Evolutionary conservation across 768 basidiomycete species (phyloP).

Genomic region (Pilatotrama ljubarskyi): DNA sequence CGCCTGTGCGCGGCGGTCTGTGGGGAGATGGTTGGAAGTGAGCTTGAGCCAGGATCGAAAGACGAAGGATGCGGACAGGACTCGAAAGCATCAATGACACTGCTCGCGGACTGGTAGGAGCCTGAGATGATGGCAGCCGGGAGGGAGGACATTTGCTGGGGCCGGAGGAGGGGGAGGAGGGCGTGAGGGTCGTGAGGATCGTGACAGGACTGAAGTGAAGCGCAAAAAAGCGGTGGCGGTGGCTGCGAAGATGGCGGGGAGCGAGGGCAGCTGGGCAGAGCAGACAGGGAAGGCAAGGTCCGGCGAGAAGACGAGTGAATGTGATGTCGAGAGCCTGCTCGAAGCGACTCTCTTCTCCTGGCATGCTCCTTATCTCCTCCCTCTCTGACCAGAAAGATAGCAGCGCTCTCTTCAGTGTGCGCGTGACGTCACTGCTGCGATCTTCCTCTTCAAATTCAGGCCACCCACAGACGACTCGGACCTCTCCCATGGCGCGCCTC

Average conservation of each 20-base stretch:
- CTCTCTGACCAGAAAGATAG: not conserved
- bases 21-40: conserved; percentile 6
- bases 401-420: not conserved
- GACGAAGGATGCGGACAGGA: conserved; percentile 19
- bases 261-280: not conserved
- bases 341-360: not conserved
- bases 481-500: conserved; percentile 28
- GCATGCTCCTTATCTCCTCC: not conserved
- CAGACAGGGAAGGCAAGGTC: not conserved
- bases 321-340: not conserved
- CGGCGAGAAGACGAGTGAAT: not conserved
- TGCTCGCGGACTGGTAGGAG: conserved; percentile 23
- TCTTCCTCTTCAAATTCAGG: no score
- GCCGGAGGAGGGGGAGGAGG: not conserved
- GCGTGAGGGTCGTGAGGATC: conserved; percentile 12
- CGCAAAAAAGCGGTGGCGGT: not conserved
- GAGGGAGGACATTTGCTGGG: conserved; percentile 57
- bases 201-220: not conserved
- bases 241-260: not conserved
- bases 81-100: conserved; percentile 24
- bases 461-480: not conserved
- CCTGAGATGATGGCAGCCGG: conserved; percentile 18
- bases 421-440: not conserved
- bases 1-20: conserved; percentile 71
- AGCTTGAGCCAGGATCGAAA: not conserved